Base-by-base conservation (phyloP, 2,329 filamentous ascomycete genomes). In the Aspergillus sp. region DNA sequence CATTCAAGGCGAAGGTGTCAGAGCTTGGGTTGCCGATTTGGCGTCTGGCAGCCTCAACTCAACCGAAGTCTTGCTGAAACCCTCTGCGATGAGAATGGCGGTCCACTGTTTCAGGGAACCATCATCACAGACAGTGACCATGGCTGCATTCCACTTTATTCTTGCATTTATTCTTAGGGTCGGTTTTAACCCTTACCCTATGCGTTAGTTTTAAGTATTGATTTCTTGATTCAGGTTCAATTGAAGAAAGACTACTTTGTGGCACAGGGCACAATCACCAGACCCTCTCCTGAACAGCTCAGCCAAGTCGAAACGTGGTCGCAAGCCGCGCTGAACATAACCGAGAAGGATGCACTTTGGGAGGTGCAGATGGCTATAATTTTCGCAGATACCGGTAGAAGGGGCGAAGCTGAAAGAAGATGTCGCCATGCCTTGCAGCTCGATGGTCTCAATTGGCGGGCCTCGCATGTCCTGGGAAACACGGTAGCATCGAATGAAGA, bases 301-400 rank as follows among this genome's bases (percentile, higher is more conserved):
- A 13, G 9, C 12, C 37, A 44, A 26, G 43, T 52, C 29, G 47
- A 53, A 29, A 33, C 39, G 26, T 57, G 52, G 51, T 41, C 45
- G 5, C 42, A 31, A 5, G 43, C 12, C 7, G 33, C 43, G 9
- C 38, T 49, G 3, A 27, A 31, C 6, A 33, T 46, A 9, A 38
- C 46, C 11, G 38, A n/a, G 30, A 36, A 39, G 27, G 47, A 54
- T 39, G 42, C 48, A n/a, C 29, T 50, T 2, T 53, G 54, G 52
- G 42, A 57, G 27, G 47, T 49, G 2, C 51, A 60, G 36, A 53
- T 61, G 44, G 58, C 52, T 6, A 48, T 44, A 31, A 47, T 56
- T 6, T 39, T 57, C 9, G 37, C 49, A 7, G 36, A 39, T 9
- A 55, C 50, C 35, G 27, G 29, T 13, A 45, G 47, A 31, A 28